Evolutionary conservation across 1,284 basidiomycete genomes (phyloP), one percentile per base, ranked within the genome.

Genomic region (Sporisorium reilianum): DNA sequence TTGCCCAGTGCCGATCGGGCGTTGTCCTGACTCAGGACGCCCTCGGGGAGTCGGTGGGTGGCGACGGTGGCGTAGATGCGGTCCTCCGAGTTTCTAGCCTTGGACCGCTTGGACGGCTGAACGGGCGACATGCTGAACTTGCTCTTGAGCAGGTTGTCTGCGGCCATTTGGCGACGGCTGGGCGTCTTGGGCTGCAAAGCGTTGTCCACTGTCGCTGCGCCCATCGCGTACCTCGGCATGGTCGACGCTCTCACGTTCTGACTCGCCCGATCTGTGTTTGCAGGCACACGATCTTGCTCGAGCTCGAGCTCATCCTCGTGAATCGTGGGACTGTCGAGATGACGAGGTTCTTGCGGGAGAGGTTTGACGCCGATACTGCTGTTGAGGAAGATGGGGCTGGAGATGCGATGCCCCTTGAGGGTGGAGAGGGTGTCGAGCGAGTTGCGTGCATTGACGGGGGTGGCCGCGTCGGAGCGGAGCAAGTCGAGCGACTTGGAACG

Each of bases 91-190:
- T 28, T 38, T 1, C 72, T 44, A 1, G 50, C 28, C 40, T 75
- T 75, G 42, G 44, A 50, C 28, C 60, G 59, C 25, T 70, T 66
- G 5, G 72, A 64, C 9, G 50, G 58, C 26, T 75, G 72, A 12
- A 66, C 60, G 22, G 72, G 72, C 6, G 72, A 75, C 66, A 75
- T 75, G 64, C 64, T 66, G 44, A 75, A 75, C 16, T 75, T 75
- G 60, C 67, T 70, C 45, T 49, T 59, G 22, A 75, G 60, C n/a
- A 56, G 12, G 11, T 63, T 64, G 22, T 66, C 53, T 9, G 28
- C 25, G 46, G 22, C 0, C 10, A 41, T 25, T 36, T 63, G 59
- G 2, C 59, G 40, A 26, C 57, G 57, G 28, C 55, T 53, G 2
- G 61, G 71, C 3, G 71, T 68, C 26, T 53, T 55, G 18, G 52